Evolutionary conservation across 257 asterid genomes (phyloP), one percentile per base, ranked within the genome.

Genomic region (Apocynum venetum): DNA sequence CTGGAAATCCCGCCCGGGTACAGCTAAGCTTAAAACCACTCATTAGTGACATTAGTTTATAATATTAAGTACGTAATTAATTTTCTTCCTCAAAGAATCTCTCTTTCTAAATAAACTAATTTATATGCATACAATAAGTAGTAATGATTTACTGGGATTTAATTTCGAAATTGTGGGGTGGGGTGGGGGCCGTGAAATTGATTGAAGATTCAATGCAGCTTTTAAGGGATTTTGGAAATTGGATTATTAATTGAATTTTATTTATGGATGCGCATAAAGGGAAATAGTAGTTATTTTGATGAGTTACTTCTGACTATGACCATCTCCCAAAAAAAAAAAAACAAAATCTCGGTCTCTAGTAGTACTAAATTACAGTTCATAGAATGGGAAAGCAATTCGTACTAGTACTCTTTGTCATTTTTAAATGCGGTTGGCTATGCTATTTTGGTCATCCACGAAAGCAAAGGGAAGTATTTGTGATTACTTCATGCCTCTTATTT

Each of bases 11-110:
- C 74, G 68, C 4, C 74, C 53, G 19, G 11, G 8, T 15, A 73
- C 76, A 77, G 80, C 80, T 70, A 69, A 77, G 71, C 36, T 35
- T 25, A 69, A 43, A 69, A 43, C 53, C 47, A 19, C 69, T 1
- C 53, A 69, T 14, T n/a, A 25, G 8, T 64, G 49, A 0, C 13
- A 1, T 53, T 35, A 36, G n/a, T 46, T 43, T 55, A 38, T 17
- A 38, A 0, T 61, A 47, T 3, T 63, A 47, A 25, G 2, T 47
- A 19, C 48, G 14, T 36, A 55, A 35, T 31, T 67, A 52, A 52
- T 52, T 1, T 41, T 43, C 73, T 31, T 36, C 44, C 68, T 20
- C 69, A 25, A 63, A 63, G 19, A 35, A 63, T 35, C 44, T 63
- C 43, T 63, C 44, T 11, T 4, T 35, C 41, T 25, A 63, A 25